Percentiles rank a stretch among this genome's conserved stretches.
Evolutionary conservation across 2,329 filamentous ascomycete genomes (phyloP).

Genomic region (Fusarium sp.): DNA sequence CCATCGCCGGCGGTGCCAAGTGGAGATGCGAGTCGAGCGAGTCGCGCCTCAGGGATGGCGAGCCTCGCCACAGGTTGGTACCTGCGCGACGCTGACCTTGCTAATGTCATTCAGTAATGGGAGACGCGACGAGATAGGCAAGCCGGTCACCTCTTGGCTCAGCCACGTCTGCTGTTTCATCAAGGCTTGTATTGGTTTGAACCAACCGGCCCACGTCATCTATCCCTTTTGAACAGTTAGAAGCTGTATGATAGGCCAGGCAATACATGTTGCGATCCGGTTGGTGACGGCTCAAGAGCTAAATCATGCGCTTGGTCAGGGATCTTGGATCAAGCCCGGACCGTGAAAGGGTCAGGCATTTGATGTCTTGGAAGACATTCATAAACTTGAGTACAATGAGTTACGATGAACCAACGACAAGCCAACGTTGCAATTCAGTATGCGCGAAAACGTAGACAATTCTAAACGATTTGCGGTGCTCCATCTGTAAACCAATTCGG

Average conservation of each 20-base stretch:
- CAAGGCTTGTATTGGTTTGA: background rate
- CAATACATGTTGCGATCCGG: background rate
- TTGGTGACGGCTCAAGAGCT: background rate
- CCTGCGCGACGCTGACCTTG: background rate
- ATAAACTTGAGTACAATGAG: background rate
- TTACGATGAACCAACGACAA: background rate
- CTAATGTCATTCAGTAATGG: background rate
- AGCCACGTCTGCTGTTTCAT: background rate
- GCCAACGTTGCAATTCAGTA: background rate
- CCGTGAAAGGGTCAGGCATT: background rate
- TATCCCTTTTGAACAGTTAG: background rate
- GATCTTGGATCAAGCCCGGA: background rate
- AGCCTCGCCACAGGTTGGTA: background rate
- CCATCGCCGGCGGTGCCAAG: background rate
- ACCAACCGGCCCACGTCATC: background rate
- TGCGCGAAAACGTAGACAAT: background rate
- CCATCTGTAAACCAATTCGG: background rate
- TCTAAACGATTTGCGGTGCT: background rate
- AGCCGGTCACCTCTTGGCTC: background rate
- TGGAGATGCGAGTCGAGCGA: background rate
- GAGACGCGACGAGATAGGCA: background rate
- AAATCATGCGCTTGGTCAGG: background rate
- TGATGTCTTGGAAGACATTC: background rate
- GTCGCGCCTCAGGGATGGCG: background rate
- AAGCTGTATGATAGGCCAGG: background rate